Evolutionary conservation across 1,284 basidiomycete genomes (phyloP), one percentile per base, ranked within the genome.

Genomic region (Pseudomicrostroma phylloplanum): DNA sequence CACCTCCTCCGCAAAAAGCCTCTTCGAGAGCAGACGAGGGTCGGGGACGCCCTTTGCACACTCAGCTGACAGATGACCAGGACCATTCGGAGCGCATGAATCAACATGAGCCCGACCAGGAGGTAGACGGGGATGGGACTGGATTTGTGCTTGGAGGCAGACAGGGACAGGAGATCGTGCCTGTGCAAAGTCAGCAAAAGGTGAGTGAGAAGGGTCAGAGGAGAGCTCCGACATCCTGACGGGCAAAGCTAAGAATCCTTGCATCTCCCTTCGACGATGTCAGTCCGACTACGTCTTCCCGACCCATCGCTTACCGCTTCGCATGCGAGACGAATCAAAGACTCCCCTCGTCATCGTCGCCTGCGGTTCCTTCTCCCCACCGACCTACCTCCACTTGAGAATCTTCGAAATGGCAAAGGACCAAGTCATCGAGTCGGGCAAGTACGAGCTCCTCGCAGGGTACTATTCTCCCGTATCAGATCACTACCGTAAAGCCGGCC

Each of bases 401-500:
- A 96, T 96, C 90, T 96, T 96, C 80, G 92, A 96, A 80, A 96
- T 96, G 92, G 92, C 92, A 62, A 90, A 89, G 81, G 92, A 96
- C 82, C 92, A 91, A 75, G 86, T 91, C 63, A 85, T 91, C 59
- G 92, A 96, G 77, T 90, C 90, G 73, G 92, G 91, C 66, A 86
- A 92, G 69, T 94, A 90, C 76, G 92, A 96, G 82, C 88, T 96
- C 72, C 85, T 96, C 72, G 92, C 90, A 23, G 91, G 91, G 1
- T 96, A 96, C 82, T 87, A 96, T 75, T 92, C 90, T 75, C 92
- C 92, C 42, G 92, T 96, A 7, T 75, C 73, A 2, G 77, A 79
- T 61, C 72, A 77, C 57, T 79, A 79, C 71, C 77, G 76, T 62
- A 79, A 79, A 59, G 77, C 70, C 48, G 76, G 76, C 0, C 65